Evolutionary conservation across 306 rosid species (phyloP), one percentile per base, ranked within the genome.

Genomic region (Prinsepia uniflora): DNA sequence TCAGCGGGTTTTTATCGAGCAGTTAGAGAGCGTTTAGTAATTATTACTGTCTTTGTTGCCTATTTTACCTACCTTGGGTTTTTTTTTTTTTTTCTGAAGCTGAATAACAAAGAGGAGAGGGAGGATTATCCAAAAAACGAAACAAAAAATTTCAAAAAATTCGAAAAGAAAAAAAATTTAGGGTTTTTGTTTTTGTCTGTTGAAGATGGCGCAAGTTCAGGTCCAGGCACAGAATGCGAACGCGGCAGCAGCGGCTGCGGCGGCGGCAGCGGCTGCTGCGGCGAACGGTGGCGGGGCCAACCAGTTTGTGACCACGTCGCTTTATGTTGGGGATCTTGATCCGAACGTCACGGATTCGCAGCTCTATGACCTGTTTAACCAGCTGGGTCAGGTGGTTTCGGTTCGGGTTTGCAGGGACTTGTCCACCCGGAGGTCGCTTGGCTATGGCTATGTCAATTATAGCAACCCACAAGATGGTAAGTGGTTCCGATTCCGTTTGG

Each of bases 341-440:
- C 74, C 53, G 2, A 94, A 40, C 62, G 86, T 94, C 15, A 86
- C 96, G 58, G 99, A 94, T 76, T 83, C 97, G 17, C 99, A 94
- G 88, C 97, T 94, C 0, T 94, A 90, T 52, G 99, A 94, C 75
- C 58, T 94, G 75, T 94, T 94, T 72, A 89, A 77, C 77, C 97
- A 91, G 80, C 77, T 91, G 81, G 97, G 97, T 39, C 97, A 91
- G 87, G 97, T 94, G 14, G 91, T 86, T 63, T 91, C 97, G 53
- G 99, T 94, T 80, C 84, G 99, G 95, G 92, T 94, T 83, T 94
- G 99, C 84, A 87, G 97, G 88, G 99, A 94, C 62, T 81, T 94
- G 87, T 73, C 88, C 52, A 83, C 78, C 30, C 82, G 97, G 34
- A 84, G 99, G 81, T 94, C 99, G 46, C 97, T 94, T 55, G 99